Evolutionary conservation across 495 filamentous ascomycete genomes (phyloP), one percentile per base, ranked within the genome.

Genomic region (Staphylotrichum longicolle): DNA sequence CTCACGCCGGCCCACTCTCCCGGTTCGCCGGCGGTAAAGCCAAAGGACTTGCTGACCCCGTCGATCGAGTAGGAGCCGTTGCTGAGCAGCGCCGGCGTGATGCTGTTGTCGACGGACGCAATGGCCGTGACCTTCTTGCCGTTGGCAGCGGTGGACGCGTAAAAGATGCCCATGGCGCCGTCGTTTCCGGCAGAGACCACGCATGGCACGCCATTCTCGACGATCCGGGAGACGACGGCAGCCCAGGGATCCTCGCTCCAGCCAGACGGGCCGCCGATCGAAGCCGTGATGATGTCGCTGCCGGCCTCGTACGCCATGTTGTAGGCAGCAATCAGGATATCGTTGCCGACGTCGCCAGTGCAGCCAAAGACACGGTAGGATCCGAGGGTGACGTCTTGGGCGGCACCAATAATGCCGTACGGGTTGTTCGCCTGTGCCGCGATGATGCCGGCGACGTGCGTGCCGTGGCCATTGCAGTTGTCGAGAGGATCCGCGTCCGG

Each of bases 271-370:
- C 77, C 77, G n/a, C 83, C 83, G 50, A 86, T 80, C 6, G 82
- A 85, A 10, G 81, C 81, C 33, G 83, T 82, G 65, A 86, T 86
- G 63, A 86, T 78, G 66, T 85, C 82, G 35, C 78, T 80, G 11
- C 82, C 82, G 47, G 73, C 82, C 64, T 85, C 78, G 61, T 78
- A 85, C 5, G 83, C 83, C 71, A 72, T 74, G 66, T 81, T 77
- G 62, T 83, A 85, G 6, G 83, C 83, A 11, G 74, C 74, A 35
- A 84, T 82, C 66, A 85, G 67, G 15, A 82, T 74, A 67, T 84
- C 82, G 60, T 82, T 80, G 41, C 70, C 74, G 32, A 78, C 79
- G 35, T 74, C 66, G 39, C 75, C 74, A 12, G 56, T 58, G 70
- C 80, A 84, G 57, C 82, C 82, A 57, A 84, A 80, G 27, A 85